Conservation (phyloP, 192 early-diverging fungal species). For the Phycomyces nitens region DNA sequence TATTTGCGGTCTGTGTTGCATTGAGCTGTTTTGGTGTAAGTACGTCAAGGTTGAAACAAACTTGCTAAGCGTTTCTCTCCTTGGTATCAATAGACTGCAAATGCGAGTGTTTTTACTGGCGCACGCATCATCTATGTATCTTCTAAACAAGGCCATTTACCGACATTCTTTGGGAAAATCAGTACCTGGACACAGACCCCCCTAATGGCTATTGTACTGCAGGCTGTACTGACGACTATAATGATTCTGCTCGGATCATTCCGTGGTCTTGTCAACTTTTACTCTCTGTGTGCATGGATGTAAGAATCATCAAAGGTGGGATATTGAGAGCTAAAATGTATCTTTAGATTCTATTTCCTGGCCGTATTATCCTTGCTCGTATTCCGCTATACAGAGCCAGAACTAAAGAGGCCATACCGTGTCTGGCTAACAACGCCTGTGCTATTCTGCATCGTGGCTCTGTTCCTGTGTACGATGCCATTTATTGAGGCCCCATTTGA, state of each 20-base stretch:
- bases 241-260: constrained; percentile 66
- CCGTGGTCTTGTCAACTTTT: constrained; percentile 70
- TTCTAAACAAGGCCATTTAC: constrained; percentile 61
- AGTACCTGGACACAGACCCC: constrained; percentile 59
- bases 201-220: constrained; percentile 59
- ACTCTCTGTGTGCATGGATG: constrained; percentile 71
- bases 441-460: constrained; percentile 55
- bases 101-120: constrained; percentile 73
- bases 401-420: constrained; percentile 63
- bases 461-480: constrained; percentile 62
- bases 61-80: no score
- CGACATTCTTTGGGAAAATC: constrained; percentile 64
- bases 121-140: constrained; percentile 68
- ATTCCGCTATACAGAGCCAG: constrained; percentile 63
- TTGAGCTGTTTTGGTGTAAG: constrained; percentile 64
- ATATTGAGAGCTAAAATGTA: no score
- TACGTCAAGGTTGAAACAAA: background rate
- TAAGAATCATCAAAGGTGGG: constrained; percentile 24
- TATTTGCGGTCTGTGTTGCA: constrained; percentile 71
- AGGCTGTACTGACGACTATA: constrained; percentile 55
- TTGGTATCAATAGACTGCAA: constrained; percentile 47
- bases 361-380: constrained; percentile 62
- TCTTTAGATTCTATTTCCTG: constrained; percentile 55
- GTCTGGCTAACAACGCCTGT: constrained; percentile 69
- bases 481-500: constrained; percentile 52